These are phyloP conservation scores for Zygnema cylindricum DNA, from an alignment of 139 green algal species.

Conservation along the genomic window DNA sequence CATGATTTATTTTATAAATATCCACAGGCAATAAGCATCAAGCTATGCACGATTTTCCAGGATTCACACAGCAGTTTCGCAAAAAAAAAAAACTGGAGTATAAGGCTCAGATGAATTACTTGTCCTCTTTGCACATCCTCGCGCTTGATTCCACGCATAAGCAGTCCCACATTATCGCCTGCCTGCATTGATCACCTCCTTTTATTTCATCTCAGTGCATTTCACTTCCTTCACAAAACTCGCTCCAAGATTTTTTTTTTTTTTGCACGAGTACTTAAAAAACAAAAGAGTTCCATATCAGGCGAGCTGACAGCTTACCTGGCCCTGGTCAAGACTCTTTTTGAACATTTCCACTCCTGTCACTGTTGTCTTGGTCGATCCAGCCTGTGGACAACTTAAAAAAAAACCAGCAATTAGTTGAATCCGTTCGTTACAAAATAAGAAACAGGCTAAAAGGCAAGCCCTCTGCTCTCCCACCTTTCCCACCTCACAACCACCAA, in stretches of 20 bases:
- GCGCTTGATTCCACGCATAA: conserved; percentile 94
- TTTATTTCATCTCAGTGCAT: too few relatives aligned
- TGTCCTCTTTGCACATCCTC: conserved; percentile 92
- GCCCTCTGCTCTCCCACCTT: too few relatives aligned
- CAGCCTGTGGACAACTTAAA: not conserved
- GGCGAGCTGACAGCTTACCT: conserved; percentile 31
- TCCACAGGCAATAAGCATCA: not conserved
- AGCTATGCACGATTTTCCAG: not conserved
- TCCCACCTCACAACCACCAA: too few relatives aligned
- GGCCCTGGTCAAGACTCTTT: conserved; percentile 87
- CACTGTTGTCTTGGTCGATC: conserved; percentile 81
- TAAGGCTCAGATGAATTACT: too few relatives aligned
- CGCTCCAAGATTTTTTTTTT: too few relatives aligned
- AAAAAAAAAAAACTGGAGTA: too few relatives aligned
- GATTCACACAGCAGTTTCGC: not conserved
- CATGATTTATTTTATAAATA: not conserved
- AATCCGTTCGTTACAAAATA: too few relatives aligned
- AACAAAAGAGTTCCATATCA: not conserved
- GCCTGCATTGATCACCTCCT: too few relatives aligned
- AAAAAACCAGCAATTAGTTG: too few relatives aligned
- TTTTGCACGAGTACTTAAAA: too few relatives aligned
- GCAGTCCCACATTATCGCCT: conserved; percentile 95
- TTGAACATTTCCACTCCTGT: conserved; percentile 98
- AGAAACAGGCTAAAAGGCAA: too few relatives aligned
- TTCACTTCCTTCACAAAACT: too few relatives aligned